Base-by-base conservation (phyloP, 2,329 filamentous ascomycete species). In the Colletotrichum noveboracense region DNA sequence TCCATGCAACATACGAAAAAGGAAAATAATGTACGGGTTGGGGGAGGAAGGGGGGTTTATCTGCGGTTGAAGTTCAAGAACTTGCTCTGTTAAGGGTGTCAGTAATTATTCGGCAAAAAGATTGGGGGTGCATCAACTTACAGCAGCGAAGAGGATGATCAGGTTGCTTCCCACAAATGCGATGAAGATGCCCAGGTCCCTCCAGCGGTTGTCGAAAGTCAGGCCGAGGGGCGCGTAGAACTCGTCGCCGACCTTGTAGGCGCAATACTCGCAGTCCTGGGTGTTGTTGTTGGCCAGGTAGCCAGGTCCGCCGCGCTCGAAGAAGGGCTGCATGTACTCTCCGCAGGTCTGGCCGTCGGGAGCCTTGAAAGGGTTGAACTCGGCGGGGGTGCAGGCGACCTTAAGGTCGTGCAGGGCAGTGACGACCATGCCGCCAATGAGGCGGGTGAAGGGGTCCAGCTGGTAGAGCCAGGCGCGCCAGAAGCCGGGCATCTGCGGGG, bases 401-500 rank as follows among this genome's bases (percentile, higher is more conserved):
- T 86, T 81, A 8, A 91, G 87, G 2, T 87, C 90, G 79, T 96
- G 93, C 7, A 97, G 89, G 77, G 94, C 94, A 0, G 94, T 96
- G 4, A 94, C 93, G 18, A 96, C 91, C 88, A 96, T 95, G 71
- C 94, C 94, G 65, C 93, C 89, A 79, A 97, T 95, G 34, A 97
- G 91, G 8, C 94, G 92, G 0, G 94, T 97, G 84, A 97, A 95
- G 4, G 95, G 95, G 81, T 96, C 93, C 18, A 97, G 91, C 83
- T 96, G 88, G 86, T 96, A 96, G 9, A 97, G 88, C 95, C 94
- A 97, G 2, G 90, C 88, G 38, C 93, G 90, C 94, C 94, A 97
- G 86, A 96, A 96, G 3, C 85, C 87, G 3, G 94, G 93, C 85
- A 97, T 97, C 83, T 94, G 92, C 0, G 93, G 91, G 56, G 93